Base-by-base conservation (phyloP, 805 yeast species). In the Metschnikowia lochheadii region DNA sequence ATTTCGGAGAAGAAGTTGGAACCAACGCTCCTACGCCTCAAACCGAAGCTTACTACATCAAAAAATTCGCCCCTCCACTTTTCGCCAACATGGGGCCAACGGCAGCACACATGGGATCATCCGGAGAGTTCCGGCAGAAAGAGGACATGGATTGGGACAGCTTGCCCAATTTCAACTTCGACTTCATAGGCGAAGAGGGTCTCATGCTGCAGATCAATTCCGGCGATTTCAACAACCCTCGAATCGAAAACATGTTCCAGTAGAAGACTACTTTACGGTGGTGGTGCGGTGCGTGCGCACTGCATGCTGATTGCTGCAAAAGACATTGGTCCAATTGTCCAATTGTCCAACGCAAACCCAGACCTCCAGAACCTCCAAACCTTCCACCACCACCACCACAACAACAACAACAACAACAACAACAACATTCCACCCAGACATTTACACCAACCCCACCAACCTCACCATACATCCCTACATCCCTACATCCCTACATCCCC, bases 81-180 rank as follows among this genome's bases (percentile, higher is more conserved):
- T 46, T 39, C 31, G 51, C 49, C 35, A 48, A 49, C 20, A 17
- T 36, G 14, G 29, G 45, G 3, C n/a, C 52, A 32, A 15, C 38
- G n/a, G 41, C 48, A 35, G 21, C 31, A 21, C 29, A 35, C 32
- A 36, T 37, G 14, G 26, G 46, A 3, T 15, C 40, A 14, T 17
- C 46, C 10, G 34, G 41, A n/a, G 48, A 37, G 29, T 11, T 40
- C 31, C 34, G 50, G 21, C 23, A 47, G 32, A 21, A 46, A 32
- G 42, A 44, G 41, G 48, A 37, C 31, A 42, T 58, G 43, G 60
- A 58, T 42, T 58, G 62, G 62, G 59, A 56, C 46, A 55, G 53
- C 34, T 51, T 58, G 36, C 60, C 62, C 23, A 59, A 68, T 21
- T 64, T 67, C 51, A 66, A 67, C 49, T 62, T 68, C 40, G 72